Conservation (phyloP, 805 yeast genomes). For the Suhomyces pyralidae region DNA sequence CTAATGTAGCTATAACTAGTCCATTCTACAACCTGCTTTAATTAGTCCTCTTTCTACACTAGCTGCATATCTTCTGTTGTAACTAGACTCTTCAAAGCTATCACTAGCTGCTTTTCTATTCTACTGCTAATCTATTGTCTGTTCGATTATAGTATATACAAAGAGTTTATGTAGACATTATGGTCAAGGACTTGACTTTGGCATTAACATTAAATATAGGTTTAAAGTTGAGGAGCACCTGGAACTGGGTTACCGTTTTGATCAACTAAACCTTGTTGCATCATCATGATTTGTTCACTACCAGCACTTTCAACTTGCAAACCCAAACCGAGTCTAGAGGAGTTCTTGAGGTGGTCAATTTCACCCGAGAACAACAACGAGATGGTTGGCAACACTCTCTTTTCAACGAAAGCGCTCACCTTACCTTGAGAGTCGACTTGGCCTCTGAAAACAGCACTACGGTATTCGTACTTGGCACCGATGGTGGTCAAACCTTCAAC, state of each 20-base stretch:
- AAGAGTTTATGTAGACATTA: conserved; percentile 1
- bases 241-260: conserved; percentile 84
- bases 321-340: conserved; percentile 88
- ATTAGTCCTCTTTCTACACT: too few relatives aligned
- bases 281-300: conserved; percentile 84
- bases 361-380: conserved; percentile 88
- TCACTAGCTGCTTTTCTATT: background rate
- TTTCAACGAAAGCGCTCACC: conserved; percentile 87
- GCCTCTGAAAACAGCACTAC: conserved; percentile 94
- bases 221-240: conserved; percentile 62
- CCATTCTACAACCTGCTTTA: too few relatives aligned
- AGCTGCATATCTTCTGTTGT: background rate
- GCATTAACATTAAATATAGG: background rate
- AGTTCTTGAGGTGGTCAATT: conserved; percentile 71
- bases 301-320: conserved; percentile 95
- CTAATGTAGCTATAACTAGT: background rate
- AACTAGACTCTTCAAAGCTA: background rate
- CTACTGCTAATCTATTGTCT: background rate
- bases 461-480: conserved; percentile 97
- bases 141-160: background rate
- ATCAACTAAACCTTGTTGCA: conserved; percentile 84
- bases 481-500: conserved; percentile 89
- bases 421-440: conserved; percentile 89
- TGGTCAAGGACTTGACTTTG: background rate
- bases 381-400: conserved; percentile 88